Evolutionary conservation across 2,329 filamentous ascomycete species (phyloP), one percentile per base, ranked within the genome.

Genomic region (Ophiocordyceps camponoti-floridani): DNA sequence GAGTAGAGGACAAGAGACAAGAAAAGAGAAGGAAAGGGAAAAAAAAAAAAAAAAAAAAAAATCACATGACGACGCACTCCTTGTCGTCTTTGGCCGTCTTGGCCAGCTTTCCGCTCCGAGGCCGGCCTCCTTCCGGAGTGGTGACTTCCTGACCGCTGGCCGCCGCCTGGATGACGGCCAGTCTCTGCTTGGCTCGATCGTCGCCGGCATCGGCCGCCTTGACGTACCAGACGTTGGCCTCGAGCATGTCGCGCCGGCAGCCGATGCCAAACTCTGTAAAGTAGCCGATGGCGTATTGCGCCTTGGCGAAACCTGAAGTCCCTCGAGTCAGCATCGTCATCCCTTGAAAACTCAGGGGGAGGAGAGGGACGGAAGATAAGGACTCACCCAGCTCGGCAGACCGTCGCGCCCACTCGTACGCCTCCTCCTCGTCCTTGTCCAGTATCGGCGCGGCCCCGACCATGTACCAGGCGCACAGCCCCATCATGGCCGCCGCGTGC

Each of bases 261-360:
- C 91, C 91, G 53, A 98, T 95, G 49, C 91, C 91, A 84, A 93
- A 94, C 61, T 98, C 91, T 5, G 88, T 95, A 60, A 98, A 98
- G 63, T 95, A 96, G 41, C 87, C 91, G 19, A 94, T 77, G 0
- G 91, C 86, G 54, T 96, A 98, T 59, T 95, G 79, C n/a, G 91
- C 91, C 53, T 77, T 78, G 49, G 74, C 70, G 48, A 69, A 74
- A 43, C 77, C 82, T 84, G n/a, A n/a, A n/a, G n/a, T n/a, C n/a
- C n/a, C n/a, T n/a, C n/a, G n/a, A n/a, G n/a, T 46, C 30, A 41
- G 37, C 14, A 41, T 16, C 16, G 1, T 30, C 13, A 8, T 23
- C 13, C 4, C 35, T 35, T 35, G 27, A 30, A 30, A 30, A 30
- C n/a, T n/a, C n/a, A n/a, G n/a, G n/a, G 11, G 27, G 27, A 6